Percentiles rank a stretch among this genome's conserved stretches.
Evolutionary conservation across 2,329 filamentous ascomycete genomes (phyloP).

Genomic region (Pseudogymnoascus sp.): DNA sequence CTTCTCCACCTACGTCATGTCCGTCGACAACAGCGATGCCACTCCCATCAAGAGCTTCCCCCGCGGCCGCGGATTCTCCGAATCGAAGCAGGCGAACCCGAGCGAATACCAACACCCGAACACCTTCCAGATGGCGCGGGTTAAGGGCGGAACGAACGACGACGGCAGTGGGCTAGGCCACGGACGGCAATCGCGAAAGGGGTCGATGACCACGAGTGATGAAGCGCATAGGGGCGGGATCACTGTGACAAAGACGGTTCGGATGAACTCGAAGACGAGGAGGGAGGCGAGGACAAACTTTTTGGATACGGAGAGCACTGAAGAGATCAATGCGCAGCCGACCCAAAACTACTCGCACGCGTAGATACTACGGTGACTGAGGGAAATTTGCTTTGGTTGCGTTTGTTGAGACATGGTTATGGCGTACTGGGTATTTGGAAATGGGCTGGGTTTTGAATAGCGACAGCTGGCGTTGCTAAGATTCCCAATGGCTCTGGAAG

Average conservation of each 20-base stretch:
- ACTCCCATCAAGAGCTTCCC: neutral
- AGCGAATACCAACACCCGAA: slow-evolving; percentile 4
- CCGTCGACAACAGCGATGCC: neutral
- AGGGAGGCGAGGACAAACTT: neutral
- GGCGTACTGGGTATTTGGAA: neutral
- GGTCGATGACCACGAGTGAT: neutral
- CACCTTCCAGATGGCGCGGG: slow-evolving; percentile 1
- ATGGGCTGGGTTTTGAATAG: slow-evolving; percentile 1
- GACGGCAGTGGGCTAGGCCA: neutral
- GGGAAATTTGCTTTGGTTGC: neutral
- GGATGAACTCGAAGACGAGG: slow-evolving; percentile 2
- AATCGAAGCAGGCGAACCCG: slow-evolving; percentile 1
- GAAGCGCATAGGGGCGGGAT: neutral
- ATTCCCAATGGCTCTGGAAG: neutral
- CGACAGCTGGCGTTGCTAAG: slow-evolving; percentile 1
- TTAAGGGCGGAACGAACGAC: neutral
- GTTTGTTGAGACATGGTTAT: neutral
- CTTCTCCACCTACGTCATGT: slow-evolving; percentile 3
- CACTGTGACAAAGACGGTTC: neutral
- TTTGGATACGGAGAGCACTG: slow-evolving; percentile 1
- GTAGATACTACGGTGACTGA: neutral
- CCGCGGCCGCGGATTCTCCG: neutral
- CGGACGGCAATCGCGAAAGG: neutral
- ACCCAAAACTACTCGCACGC: neutral
- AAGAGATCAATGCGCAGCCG: neutral